Evolutionary conservation across 306 rosid species (phyloP).

Genomic region (Quercus aquifolioides): DNA sequence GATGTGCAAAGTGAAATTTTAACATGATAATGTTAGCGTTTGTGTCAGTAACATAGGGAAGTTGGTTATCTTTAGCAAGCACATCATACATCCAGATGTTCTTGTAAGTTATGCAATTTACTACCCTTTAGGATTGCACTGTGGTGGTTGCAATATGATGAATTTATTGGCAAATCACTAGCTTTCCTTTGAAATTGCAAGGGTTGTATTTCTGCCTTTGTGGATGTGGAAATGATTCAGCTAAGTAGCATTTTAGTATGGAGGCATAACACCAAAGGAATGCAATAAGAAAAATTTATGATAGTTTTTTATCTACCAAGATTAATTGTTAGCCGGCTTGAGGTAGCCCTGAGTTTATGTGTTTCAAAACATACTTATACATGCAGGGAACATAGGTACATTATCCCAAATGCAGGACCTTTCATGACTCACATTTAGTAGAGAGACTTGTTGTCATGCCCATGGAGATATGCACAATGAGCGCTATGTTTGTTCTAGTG

Average conservation of each 20-base stretch:
- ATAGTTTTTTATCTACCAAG: neutral
- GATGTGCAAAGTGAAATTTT: neutral
- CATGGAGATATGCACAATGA: neutral
- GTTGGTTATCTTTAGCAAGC: neutral
- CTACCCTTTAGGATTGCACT: neutral
- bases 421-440: neutral
- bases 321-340: too few relatives aligned
- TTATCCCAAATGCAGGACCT: neutral
- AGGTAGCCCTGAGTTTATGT: too few relatives aligned
- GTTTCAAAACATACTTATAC: too few relatives aligned
- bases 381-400: too few relatives aligned
- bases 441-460: neutral
- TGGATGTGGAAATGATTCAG: neutral
- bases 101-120: too few relatives aligned
- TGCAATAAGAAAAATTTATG: neutral
- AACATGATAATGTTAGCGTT: neutral
- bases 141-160: neutral
- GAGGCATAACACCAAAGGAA: neutral
- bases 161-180: neutral
- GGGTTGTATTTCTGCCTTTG: neutral
- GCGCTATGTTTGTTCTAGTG: neutral
- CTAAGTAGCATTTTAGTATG: neutral
- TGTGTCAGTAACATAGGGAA: neutral
- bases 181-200: neutral
- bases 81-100: too few relatives aligned